Evolutionary conservation across 139 green algal genomes (phyloP).

Genomic region (Marvania coccoides): DNA sequence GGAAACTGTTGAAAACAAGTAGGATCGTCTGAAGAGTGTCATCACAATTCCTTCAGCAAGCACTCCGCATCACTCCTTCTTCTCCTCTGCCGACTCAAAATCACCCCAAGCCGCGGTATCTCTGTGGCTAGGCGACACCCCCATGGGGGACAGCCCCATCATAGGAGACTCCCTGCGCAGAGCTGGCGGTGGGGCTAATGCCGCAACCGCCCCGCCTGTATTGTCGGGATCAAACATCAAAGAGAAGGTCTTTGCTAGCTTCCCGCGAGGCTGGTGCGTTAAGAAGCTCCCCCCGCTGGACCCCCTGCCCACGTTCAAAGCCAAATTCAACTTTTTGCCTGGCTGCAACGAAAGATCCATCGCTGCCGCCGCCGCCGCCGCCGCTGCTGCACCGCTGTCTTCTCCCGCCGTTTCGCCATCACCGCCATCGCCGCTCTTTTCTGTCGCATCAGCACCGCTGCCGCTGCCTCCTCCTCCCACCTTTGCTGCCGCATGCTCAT

Average conservation of each 20-base stretch:
- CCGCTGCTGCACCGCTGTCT: neutral
- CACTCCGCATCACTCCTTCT: too few relatives aligned
- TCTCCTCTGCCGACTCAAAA: neutral
- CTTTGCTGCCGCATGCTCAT: too few relatives aligned
- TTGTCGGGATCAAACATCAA: constrained; percentile 10
- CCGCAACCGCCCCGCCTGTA: neutral
- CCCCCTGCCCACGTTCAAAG: neutral
- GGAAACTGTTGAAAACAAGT: neutral
- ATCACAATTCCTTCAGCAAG: neutral
- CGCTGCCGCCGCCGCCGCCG: neutral
- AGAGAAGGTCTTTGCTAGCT: constrained; percentile 10
- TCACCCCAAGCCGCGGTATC: neutral
- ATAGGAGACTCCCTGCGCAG: neutral
- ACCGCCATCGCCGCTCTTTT: neutral
- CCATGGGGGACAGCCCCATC: neutral
- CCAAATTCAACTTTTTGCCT: constrained; percentile 5
- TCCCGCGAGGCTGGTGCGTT: too few relatives aligned
- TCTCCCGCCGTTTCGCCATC: neutral
- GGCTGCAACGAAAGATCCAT: constrained; percentile 1
- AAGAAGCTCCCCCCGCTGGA: neutral
- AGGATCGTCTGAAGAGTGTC: neutral
- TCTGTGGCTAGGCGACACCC: neutral
- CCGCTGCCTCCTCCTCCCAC: too few relatives aligned
- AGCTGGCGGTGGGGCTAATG: neutral
- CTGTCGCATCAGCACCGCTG: neutral